A percentile compares a stretch with the other conserved stretches of the same genome.
These are phyloP conservation scores for Penicillium sp. DNA, from an alignment of 2,329 filamentous ascomycete genomes.

Conservation along the genomic window DNA sequence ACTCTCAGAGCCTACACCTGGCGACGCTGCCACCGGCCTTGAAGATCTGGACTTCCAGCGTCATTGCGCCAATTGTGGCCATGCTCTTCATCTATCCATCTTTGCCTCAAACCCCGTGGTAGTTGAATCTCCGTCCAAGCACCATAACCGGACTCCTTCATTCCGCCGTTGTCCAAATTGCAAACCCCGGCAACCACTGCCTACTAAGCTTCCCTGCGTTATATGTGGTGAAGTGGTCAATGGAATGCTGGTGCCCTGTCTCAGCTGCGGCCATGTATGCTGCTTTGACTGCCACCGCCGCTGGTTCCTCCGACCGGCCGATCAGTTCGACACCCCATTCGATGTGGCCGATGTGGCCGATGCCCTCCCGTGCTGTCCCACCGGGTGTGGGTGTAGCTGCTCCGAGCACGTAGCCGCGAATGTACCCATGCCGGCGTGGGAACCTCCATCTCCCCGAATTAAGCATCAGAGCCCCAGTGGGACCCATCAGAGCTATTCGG, in stretches of 20 bases:
- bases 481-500: constrained; percentile 2
- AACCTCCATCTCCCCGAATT: constrained; percentile 14
- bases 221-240: constrained; percentile 43
- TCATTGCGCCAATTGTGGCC: constrained; percentile 42
- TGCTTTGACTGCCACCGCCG: constrained; percentile 44
- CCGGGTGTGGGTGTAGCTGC: constrained; percentile 48
- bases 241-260: constrained; percentile 46
- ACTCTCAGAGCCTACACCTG: constrained; percentile 20
- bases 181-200: constrained; percentile 31
- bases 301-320: constrained; percentile 35
- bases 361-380: constrained; percentile 38
- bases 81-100: constrained; percentile 35
- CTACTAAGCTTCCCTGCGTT: constrained; percentile 39
- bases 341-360: constrained; percentile 12
- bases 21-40: constrained; percentile 9
- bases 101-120: constrained; percentile 25
- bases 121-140: constrained; percentile 20
- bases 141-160: constrained; percentile 15
- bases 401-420: constrained; percentile 35
- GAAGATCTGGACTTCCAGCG: constrained; percentile 41
- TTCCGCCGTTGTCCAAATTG: constrained; percentile 35
- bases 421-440: constrained; percentile 30
- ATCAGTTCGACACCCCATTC: constrained; percentile 12
- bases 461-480: background rate
- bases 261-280: constrained; percentile 47